Conservation (phyloP, 139 green algal genomes). For the Nannochloris sp. region DNA sequence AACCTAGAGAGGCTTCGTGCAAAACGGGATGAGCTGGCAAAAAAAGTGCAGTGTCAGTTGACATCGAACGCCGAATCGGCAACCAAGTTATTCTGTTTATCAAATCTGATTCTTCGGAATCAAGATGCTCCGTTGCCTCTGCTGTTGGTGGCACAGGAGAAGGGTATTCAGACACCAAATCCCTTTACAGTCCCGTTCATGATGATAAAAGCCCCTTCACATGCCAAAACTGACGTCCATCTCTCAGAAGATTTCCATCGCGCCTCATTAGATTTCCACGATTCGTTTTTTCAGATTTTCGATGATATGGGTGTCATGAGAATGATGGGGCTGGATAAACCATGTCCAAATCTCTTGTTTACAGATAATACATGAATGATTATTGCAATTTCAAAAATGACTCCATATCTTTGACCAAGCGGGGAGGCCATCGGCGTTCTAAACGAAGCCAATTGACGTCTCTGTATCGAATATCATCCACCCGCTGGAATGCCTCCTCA, state of each 20-base stretch:
- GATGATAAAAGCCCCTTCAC: constrained; percentile 48
- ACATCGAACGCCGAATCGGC: constrained; percentile 43
- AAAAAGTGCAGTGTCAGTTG: constrained; percentile 38
- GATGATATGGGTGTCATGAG: constrained; percentile 73
- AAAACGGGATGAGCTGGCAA: constrained; percentile 25
- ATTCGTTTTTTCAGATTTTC: constrained; percentile 67
- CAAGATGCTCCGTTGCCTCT: constrained; percentile 18
- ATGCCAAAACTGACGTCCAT: constrained; percentile 77
- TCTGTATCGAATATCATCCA: constrained; percentile 41
- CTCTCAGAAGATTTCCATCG: constrained; percentile 70
- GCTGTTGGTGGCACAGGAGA: not conserved
- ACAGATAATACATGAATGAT: no score
- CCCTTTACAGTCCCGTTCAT: constrained; percentile 84
- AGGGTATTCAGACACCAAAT: constrained; percentile 23
- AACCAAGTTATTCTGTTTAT: constrained; percentile 53
- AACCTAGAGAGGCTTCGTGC: constrained; percentile 10
- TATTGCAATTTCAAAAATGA: constrained; percentile 31
- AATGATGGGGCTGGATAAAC: constrained; percentile 38
- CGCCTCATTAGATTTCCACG: constrained; percentile 80
- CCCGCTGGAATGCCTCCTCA: constrained; percentile 35
- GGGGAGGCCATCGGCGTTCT: constrained; percentile 65
- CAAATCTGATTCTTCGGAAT: constrained; percentile 64
- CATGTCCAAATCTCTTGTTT: not conserved
- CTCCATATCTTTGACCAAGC: constrained; percentile 36
- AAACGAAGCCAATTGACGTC: constrained; percentile 55